Base-by-base conservation (phyloP, 2,329 filamentous ascomycete species). In the Orbilia oligospora region DNA sequence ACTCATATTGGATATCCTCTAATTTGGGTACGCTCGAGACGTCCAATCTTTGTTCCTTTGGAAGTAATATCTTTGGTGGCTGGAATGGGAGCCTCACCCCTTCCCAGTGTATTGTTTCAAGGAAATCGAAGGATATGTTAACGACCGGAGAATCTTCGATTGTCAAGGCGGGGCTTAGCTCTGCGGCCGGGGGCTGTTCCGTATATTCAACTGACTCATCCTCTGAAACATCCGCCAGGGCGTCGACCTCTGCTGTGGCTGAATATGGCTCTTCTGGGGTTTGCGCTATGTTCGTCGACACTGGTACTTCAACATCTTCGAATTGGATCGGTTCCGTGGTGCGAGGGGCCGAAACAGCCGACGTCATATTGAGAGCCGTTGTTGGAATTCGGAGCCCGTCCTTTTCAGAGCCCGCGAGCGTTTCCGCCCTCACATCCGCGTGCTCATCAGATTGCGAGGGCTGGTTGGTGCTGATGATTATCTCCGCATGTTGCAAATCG, bases 11-110 rank as follows among this genome's bases (percentile, higher is more conserved):
- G 9, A 76, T 22, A 6, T 61, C 27, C 8, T 46, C 14, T 10
- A 46, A 24, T 5, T 30, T 16, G 12, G 63, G 51, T 0, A 68
- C 27, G n/a, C 51, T 46, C 18, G 51, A 24, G 1, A 63, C 36
- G 5, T 73, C 38, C n/a, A 67, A n/a, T n/a, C 49, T 53, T 33
- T 38, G 30, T 16, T 48, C 33, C n/a, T 30, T 51, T 18, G 49
- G 36, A 4, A 70, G 51, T 33, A 61, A 22, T 18, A 70, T 48
- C 24, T 61, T 58, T 1, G 53, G 51, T 5, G 51, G 24, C 16
- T 46, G 56, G 5, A 33, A 9, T 22, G 51, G 49, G 5, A 55
- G 9, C 10, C 58, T 56, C 12, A 61, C 38, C 16, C 56, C 44
- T 0, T 27, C 53, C 38, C 53, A 36, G 14, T 41, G 10, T 41